phyloP scores from a whole-genome alignment of 2,329 filamentous ascomycete genomes.

The Pyrenochaeta sp. region DNA sequence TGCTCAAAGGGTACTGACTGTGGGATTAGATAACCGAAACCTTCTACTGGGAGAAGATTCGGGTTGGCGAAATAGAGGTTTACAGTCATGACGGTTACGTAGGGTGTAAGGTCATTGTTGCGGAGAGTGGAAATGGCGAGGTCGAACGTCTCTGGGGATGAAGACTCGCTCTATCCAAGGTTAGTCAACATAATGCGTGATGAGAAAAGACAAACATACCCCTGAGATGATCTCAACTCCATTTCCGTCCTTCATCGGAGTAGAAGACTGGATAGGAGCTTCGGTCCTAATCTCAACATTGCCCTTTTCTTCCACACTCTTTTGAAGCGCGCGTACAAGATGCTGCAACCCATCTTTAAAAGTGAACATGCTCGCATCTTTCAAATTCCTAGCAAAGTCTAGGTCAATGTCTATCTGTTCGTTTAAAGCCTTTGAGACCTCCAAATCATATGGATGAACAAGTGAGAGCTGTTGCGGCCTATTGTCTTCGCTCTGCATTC shows the following conservation, averaged over 20 bases:
- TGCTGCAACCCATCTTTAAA: conserved; percentile 56
- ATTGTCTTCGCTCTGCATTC: conserved; percentile 23
- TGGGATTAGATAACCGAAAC: conserved; percentile 94
- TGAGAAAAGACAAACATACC: conserved; percentile 21
- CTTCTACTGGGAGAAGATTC: conserved; percentile 70
- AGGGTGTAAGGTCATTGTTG: conserved; percentile 62
- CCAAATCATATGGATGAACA: conserved; percentile 32
- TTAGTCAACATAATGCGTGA: background rate
- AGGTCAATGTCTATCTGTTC: conserved; percentile 46
- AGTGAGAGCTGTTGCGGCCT: conserved; percentile 9
- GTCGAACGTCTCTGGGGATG: conserved; percentile 33
- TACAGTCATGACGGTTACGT: conserved; percentile 88
- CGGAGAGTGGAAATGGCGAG: conserved; percentile 43
- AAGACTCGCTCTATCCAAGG: conserved; percentile 15
- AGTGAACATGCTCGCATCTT: conserved; percentile 51
- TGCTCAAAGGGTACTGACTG: conserved; percentile 72
- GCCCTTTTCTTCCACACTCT: conserved; percentile 45
- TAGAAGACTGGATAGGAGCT: conserved; percentile 35
- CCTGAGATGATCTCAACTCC: conserved; percentile 32
- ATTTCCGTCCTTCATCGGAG: conserved; percentile 14
- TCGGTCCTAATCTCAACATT: conserved; percentile 52
- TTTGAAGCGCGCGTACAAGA: conserved; percentile 48
- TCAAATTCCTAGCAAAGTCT: conserved; percentile 42
- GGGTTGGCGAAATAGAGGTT: conserved; percentile 83
- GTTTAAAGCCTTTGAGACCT: conserved; percentile 37